Base-by-base conservation (phyloP, 225 moss, liverwort and hornwort species). In the Physcomitrium patens region DNA sequence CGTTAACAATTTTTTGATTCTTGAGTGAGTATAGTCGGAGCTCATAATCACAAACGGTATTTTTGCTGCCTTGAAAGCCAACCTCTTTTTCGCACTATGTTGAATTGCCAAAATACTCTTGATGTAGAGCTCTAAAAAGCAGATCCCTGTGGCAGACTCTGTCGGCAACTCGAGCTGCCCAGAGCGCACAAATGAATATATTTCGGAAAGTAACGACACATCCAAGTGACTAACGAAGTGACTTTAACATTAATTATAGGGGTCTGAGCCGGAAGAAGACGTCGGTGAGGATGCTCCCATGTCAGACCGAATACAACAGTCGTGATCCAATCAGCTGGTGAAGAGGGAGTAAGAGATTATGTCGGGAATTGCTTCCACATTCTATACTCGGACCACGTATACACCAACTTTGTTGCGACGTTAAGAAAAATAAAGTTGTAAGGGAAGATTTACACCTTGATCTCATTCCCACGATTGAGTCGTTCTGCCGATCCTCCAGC, bases 31-130 rank as follows among this genome's bases (percentile, higher is more conserved):
- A n/a, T 83, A 83, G 70, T 89, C 85, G 62, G 91, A 93, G 59
- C 89, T 89, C 93, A 93, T 91, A 67, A 93, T 91, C 49, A 86
- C 91, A 22, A 93, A 65, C 6, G 91, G 93, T 55, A 91, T 86
- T 2, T 15, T 73, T 12, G 8, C 41, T 68, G 63, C 62, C 18
- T 48, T 12, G 4, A 57, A 52, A 22, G 17, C 24, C 60, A 41
- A 52, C 46, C 26, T 50, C 42, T 42, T 10, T 19, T 12, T 74
- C 55, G 73, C 72, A 48, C 75, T 82, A 20, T 80, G 81, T 74
- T 93, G 91, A 46, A 91, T 73, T 46, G 93, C 91, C 65, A 93
- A 58, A 50, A 93, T 86, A 44, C 51, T 81, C 57, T 84, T 67
- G n/a, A 93, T 82, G 68, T 93, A 93, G 8, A 89, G 78, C 51